A percentile compares a stretch with the other conserved stretches of the same genome.
These are phyloP conservation scores for Berberis thunbergii DNA, from an alignment of 164 flowering plant genomes.

Conservation along the genomic window DNA sequence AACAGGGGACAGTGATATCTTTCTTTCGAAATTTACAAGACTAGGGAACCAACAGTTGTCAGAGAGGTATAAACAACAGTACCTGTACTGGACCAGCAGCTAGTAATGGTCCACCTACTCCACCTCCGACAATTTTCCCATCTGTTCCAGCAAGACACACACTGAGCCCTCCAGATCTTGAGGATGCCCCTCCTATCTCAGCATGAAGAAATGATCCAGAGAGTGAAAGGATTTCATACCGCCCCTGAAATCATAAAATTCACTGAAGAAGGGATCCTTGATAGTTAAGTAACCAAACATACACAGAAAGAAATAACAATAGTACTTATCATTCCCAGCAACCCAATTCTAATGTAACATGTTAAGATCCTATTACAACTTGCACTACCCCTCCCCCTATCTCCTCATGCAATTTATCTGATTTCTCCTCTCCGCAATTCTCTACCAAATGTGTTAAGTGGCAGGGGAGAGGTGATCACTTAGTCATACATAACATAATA, in stretches of 20 bases:
- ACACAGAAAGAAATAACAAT: background rate
- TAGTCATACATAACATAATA: too few species aligned
- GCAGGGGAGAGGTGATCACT: too few species aligned
- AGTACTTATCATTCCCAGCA: too few species aligned
- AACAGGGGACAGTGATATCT: background rate
- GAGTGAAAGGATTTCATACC: constrained; percentile 71
- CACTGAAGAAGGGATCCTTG: background rate
- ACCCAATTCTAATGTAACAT: too few species aligned
- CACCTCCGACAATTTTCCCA: constrained; percentile 88
- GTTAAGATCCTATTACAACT: too few species aligned
- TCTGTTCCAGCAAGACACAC: constrained; percentile 62
- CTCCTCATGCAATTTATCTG: too few species aligned
- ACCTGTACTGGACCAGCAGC: constrained; percentile 96
- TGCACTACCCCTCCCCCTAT: too few species aligned
- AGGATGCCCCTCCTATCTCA: constrained; percentile 49
- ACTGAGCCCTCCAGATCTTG: constrained; percentile 75
- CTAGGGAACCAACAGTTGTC: background rate
- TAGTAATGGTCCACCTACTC: constrained; percentile 67
- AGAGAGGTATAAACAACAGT: constrained; percentile 1
- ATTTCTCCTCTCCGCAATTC: too few species aligned
- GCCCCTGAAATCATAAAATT: constrained; percentile 46
- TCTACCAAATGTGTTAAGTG: too few species aligned
- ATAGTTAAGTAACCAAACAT: constrained; percentile 3
- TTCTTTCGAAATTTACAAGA: too few species aligned
- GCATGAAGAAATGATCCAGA: constrained; percentile 74